Base-by-base conservation (phyloP, 208 protist genomes). In the Crithidia sp. region DNA sequence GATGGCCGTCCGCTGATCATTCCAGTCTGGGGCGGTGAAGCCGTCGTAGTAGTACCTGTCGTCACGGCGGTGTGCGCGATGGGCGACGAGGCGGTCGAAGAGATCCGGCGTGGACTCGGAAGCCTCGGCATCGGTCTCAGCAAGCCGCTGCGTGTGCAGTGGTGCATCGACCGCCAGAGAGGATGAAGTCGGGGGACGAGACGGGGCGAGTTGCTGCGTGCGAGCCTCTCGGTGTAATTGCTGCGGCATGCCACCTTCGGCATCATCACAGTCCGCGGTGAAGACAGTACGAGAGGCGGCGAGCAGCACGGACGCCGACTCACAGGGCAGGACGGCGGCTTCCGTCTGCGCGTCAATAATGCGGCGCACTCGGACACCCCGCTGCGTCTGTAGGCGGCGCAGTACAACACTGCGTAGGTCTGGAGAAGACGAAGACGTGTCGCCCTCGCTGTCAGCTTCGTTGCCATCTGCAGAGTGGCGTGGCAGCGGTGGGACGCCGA, bases 291-390 rank as follows among this genome's bases (percentile, higher is more conserved):
- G 13, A 5, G 70, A 71, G 17, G 74, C 62, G 5, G 77, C 64
- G 0, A 86, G 12, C 37, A 81, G 44, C 12, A 44, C 62, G 14
- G 56, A 14, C 4, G 82, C 68, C 39, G 54, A 59, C 72, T 93
- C 85, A 55, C 83, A 90, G 0, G 88, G 88, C 54, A 90, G 74
- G 28, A 93, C 79, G 12, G 85, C 81, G 4, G 83, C 85, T 5
- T 85, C 88, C 16, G 76, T 86, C 0, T 66, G 71, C 8, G 76
- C 12, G 74, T 93, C 88, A 62, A 90, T 61, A 7, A 86, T 41
- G 4, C 74, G 67, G 12, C 47, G 45, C 36, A 74, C 63, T 2
- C 4, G 5, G 9, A 79, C 54, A 59, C 74, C 61, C 39, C 74
- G 60, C 62, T 74, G 67, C n/a, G 62, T 54, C 5, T 58, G 36